Percentiles rank a stretch among this genome's conserved stretches.
Conservation (phyloP, 2,329 filamentous ascomycete genomes). For the Trichoderma guizhouense region DNA sequence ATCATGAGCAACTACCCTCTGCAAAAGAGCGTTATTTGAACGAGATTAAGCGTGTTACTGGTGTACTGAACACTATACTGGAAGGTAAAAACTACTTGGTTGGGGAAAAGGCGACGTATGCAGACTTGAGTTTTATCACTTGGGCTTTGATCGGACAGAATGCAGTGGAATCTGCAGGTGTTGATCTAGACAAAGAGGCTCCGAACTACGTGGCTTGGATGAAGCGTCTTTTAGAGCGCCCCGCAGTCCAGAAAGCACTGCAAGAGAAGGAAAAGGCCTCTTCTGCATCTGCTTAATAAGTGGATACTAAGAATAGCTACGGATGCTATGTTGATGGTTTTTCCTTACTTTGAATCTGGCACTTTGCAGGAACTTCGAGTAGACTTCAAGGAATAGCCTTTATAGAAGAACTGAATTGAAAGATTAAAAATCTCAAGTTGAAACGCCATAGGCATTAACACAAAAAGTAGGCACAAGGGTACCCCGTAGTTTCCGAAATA, state of each 20-base stretch:
- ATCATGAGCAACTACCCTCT: neutral
- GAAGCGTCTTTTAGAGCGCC: neutral
- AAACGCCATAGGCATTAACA: too few species aligned
- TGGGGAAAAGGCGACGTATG: neutral
- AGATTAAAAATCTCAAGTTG: neutral
- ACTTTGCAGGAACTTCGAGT: too few species aligned
- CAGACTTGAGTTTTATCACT: neutral
- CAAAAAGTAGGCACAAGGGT: too few species aligned
- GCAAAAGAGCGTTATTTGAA: neutral
- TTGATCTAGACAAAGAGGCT: neutral
- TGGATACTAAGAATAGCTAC: neutral
- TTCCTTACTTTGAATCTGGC: neutral
- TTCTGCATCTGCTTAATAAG: neutral
- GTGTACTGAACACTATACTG: neutral
- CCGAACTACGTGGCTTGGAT: neutral
- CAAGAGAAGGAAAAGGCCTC: neutral
- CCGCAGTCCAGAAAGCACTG: neutral
- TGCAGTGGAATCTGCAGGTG: neutral
- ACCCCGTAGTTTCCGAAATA: too few species aligned
- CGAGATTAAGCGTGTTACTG: neutral
- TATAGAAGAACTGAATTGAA: neutral
- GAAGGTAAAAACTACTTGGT: neutral
- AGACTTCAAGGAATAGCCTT: neutral
- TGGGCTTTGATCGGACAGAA: neutral
- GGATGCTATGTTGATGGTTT: neutral